A percentile compares a stretch with the other conserved stretches of the same genome.
Conservation (phyloP, 768 basidiomycete genomes). For the Antrodiella citrinella region DNA sequence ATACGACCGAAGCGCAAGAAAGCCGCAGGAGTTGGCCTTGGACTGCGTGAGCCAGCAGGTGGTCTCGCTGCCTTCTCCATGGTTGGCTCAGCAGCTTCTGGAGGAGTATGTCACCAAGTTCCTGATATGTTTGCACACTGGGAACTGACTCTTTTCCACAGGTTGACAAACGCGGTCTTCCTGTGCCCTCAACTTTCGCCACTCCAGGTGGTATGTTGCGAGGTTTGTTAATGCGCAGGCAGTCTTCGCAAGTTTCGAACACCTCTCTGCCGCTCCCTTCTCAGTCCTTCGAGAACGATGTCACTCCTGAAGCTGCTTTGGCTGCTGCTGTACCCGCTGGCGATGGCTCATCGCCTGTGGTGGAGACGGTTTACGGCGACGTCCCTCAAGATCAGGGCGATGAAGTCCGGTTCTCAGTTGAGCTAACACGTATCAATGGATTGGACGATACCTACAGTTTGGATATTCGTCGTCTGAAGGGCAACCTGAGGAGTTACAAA, state of each 20-base stretch:
- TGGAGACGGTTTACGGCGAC: conserved; percentile 74
- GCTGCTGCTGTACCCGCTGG: conserved; percentile 12
- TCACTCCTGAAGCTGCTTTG: conserved; percentile 17
- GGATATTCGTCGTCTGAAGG: conserved; percentile 88
- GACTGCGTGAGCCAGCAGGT: conserved; percentile 34
- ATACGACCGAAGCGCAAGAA: conserved; percentile 71
- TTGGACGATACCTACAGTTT: conserved; percentile 87
- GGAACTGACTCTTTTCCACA: conserved; percentile 25
- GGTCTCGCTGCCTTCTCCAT: conserved; percentile 70
- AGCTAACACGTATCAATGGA: conserved; percentile 84
- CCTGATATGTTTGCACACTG: no score
- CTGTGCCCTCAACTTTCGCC: conserved; percentile 63
- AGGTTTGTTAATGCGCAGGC: conserved; percentile 82
- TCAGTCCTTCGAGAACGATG: conserved; percentile 13
- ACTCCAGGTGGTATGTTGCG: conserved; percentile 72
- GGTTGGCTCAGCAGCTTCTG: conserved; percentile 75
- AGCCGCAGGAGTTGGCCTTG: conserved; percentile 32
- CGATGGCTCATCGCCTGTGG: conserved; percentile 22
- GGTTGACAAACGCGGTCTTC: conserved; percentile 87
- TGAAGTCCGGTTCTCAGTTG: conserved; percentile 94
- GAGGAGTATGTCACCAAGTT: conserved; percentile 71
- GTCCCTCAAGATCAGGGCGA: conserved; percentile 78
- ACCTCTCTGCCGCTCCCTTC: conserved; percentile 4
- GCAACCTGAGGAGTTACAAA: conserved; percentile 88
- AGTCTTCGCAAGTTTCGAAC: conserved; percentile 73